Base-by-base conservation (phyloP, 2,329 filamentous ascomycete genomes). In the Samsoniella hepiali region DNA sequence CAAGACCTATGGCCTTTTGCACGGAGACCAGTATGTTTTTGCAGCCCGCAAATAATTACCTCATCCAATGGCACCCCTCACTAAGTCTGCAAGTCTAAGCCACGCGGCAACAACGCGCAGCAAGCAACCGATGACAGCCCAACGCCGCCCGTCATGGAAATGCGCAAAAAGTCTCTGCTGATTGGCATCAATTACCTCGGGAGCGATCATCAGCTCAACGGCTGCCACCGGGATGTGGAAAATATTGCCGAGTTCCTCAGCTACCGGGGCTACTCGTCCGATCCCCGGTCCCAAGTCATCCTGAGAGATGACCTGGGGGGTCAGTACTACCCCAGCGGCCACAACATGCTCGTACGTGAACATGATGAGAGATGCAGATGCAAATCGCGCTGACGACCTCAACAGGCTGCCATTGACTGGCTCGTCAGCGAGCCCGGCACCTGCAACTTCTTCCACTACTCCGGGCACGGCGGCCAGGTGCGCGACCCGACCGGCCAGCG, bases 121-220 rank as follows among this genome's bases (percentile, higher is more conserved):
- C 31, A 55, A 51, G 45, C 40, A 55, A 49, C 47, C 7, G 22
- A 50, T 5, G n/a, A 7, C 38, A 13, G 29, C 36, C 31, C 59
- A 47, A 62, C 59, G 29, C 42, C 31, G 55, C 49, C 22, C 31
- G 40, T 44, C 17, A 63, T 63, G 61, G 53, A 49, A 51, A 50
- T 63, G 54, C 51, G 44, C 17, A 63, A 63, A 31, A 85, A 85
- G 73, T 83, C 83, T 11, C 75, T 85, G 45, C 73, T 85, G 54
- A 84, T 85, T 64, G 84, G 84, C 58, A 86, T 87, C 76, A 87
- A 87, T 75, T 87, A 87, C 74, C 82, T 83, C 66, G 79, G 81
- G 62, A 82, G 84, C 69, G 72, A 79, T 45, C 82, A 83, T 54
- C 80, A 86, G 74, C 78, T 87, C 50, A 76, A 81, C 64, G 84